These are phyloP conservation scores for Cladosporium austrohemisphaericum DNA, from an alignment of 2,329 filamentous ascomycete genomes.

Conservation along the genomic window DNA sequence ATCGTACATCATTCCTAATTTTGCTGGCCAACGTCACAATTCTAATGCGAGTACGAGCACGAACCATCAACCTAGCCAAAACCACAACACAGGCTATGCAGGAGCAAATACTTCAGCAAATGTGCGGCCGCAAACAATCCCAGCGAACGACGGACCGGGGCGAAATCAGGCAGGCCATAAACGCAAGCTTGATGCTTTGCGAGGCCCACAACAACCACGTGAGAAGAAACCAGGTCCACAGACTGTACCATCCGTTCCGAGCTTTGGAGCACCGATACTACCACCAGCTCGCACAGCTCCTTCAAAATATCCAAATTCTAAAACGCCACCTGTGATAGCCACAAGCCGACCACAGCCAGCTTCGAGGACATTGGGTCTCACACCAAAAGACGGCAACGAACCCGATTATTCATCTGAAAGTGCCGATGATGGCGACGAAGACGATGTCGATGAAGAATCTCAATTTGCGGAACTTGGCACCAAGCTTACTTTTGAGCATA, in stretches of 20 bases:
- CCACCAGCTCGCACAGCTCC: conserved; percentile 18
- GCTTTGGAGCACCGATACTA: conserved; percentile 27
- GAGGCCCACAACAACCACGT: conserved; percentile 19
- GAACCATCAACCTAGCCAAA: background rate
- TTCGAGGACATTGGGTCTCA: conserved; percentile 2
- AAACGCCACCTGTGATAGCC: background rate
- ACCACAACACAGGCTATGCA: background rate
- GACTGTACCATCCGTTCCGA: conserved; percentile 31
- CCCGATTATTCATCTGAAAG: conserved; percentile 9
- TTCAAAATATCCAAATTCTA: conserved; percentile 3
- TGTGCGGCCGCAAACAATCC: no score
- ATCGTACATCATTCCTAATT: conserved; percentile 31
- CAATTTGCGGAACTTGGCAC: conserved; percentile 33
- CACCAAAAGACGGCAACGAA: conserved; percentile 5
- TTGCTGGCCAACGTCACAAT: conserved; percentile 14
- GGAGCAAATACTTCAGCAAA: background rate
- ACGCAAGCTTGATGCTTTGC: conserved; percentile 32
- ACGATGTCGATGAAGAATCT: conserved; percentile 68
- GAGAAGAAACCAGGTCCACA: conserved; percentile 18
- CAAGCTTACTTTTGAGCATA: conserved; percentile 49
- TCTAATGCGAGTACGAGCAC: background rate
- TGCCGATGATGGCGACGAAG: conserved; percentile 54
- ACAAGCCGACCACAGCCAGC: background rate
- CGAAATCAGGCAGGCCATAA: conserved; percentile 28
- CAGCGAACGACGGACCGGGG: conserved; percentile 8